These are phyloP conservation scores for Durotheca rogersii DNA, from an alignment of 495 filamentous ascomycete species.

Conservation along the genomic window DNA sequence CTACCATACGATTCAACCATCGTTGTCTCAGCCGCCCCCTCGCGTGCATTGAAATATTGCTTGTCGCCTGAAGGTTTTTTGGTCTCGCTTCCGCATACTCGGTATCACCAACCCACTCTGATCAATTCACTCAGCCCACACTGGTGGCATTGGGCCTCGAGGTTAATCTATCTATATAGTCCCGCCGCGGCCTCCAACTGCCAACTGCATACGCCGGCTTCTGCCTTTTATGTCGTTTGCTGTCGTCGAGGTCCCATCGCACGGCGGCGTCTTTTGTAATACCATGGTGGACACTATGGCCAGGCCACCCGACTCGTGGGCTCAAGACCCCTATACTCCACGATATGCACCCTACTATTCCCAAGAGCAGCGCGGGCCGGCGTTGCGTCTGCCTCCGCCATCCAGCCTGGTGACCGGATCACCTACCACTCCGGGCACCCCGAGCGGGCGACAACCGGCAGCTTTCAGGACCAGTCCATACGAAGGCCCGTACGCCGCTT, in stretches of 20 bases:
- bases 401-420: slow-evolving; percentile 30
- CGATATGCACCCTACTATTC: slow-evolving; percentile 42
- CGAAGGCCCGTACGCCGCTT: slow-evolving; percentile 24
- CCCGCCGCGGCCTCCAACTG: slow-evolving; percentile 12
- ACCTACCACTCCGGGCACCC: slow-evolving; percentile 19
- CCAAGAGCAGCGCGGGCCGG: slow-evolving; percentile 37
- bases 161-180: slow-evolving; percentile 29
- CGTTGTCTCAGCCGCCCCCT: slow-evolving; percentile 21
- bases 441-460: slow-evolving; percentile 24
- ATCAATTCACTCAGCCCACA: neutral
- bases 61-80: slow-evolving; percentile 5
- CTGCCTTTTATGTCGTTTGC: slow-evolving; percentile 31
- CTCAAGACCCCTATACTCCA: slow-evolving; percentile 44
- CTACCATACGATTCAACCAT: slow-evolving; percentile 17
- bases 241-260: slow-evolving; percentile 42
- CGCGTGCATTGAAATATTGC: slow-evolving; percentile 7
- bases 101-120: slow-evolving; percentile 22
- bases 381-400: slow-evolving; percentile 33
- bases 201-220: slow-evolving; percentile 9
- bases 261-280: slow-evolving; percentile 43
- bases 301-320: slow-evolving; percentile 44
- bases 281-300: slow-evolving; percentile 51
- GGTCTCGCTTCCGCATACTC: slow-evolving; percentile 7
- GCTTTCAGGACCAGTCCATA: slow-evolving; percentile 20
- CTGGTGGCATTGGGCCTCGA: slow-evolving; percentile 15